Evolutionary conservation across 495 filamentous ascomycete species (phyloP), one percentile per base, ranked within the genome.

Genomic region (Lasiosphaeris hirsuta): DNA sequence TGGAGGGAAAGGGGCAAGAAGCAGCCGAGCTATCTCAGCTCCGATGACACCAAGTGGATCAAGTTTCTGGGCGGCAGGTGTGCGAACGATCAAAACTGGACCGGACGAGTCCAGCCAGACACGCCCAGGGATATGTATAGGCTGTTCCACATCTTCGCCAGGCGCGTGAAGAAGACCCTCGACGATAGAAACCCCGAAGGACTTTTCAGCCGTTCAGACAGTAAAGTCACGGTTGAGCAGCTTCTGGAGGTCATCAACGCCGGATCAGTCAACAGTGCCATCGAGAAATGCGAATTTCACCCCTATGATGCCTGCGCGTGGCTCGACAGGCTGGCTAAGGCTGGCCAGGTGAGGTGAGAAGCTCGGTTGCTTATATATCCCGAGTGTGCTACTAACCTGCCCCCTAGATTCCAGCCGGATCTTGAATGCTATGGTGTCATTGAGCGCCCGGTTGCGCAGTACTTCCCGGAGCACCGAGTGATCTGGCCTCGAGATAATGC

Each of bases 111-210:
- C 4, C 13, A 42, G 0, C 58, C 56, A 10, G 42, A 63, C 39
- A 34, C 15, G 18, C 57, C 62, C 3, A 51, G 18, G 33, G 53
- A 57, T 6, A 62, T 62, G 40, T 62, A 66, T 17, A 54, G 53
- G 30, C 58, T 68, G 7, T 69, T 67, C 44, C 62, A 42, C 10
- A 56, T 67, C 45, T 72, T 72, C 49, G 66, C 68, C 7, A 23
- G n/a, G 6, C 56, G 64, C 13, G 57, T 72, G 38, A 51, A 65
- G 59, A 65, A 58, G 61, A 36, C 67, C 14, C 46, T 72, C 36
- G 62, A 69, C 23, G 64, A 72, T 36, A 42, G 4, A 9, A 52
- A 62, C 40, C 62, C 62, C 0, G 23, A 61, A 1, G 44, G 59
- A 0, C 57, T 70, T 0, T 66, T 72, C n/a, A 44, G 13, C 11